These are phyloP conservation scores for Ceratocystis cacaofunesta DNA, from an alignment of 2,329 filamentous ascomycete species.

Conservation along the genomic window DNA sequence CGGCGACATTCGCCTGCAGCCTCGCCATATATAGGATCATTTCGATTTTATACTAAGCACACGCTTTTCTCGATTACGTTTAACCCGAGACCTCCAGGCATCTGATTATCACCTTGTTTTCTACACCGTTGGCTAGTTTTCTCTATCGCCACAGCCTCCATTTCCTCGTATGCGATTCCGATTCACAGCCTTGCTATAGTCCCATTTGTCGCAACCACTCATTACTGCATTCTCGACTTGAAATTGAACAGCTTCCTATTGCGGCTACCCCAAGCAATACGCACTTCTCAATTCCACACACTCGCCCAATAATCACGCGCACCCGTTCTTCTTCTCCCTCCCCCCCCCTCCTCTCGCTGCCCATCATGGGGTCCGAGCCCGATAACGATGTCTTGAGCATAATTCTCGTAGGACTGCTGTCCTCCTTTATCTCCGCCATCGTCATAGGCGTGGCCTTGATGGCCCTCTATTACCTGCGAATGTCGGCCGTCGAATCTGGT, in stretches of 20 bases:
- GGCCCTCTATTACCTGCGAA: conserved; percentile 57
- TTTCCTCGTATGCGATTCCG: background rate
- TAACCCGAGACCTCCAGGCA: background rate
- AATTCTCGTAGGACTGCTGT: conserved; percentile 70
- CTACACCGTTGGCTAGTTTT: background rate
- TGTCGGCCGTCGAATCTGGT: conserved; percentile 9
- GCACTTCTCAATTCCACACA: background rate
- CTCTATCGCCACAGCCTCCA: background rate
- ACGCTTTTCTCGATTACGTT: background rate
- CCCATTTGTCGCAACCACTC: background rate
- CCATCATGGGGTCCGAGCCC: conserved; percentile 12
- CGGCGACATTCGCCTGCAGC: conserved; percentile 6
- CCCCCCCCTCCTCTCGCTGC: background rate
- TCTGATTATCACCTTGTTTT: background rate
- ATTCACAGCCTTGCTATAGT: background rate
- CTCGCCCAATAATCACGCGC: background rate
- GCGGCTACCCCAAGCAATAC: background rate
- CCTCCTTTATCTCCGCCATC: conserved; percentile 70
- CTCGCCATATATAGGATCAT: background rate
- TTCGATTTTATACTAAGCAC: background rate
- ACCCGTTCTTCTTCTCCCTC: background rate
- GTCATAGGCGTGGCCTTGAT: conserved; percentile 45
- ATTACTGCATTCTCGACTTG: background rate
- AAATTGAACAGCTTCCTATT: background rate
- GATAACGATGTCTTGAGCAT: conserved; percentile 17